Evolutionary conservation across 1,139 yeast species (phyloP), one percentile per base, ranked within the genome.

Genomic region (Zhuliangozyma parablackwelliae): DNA sequence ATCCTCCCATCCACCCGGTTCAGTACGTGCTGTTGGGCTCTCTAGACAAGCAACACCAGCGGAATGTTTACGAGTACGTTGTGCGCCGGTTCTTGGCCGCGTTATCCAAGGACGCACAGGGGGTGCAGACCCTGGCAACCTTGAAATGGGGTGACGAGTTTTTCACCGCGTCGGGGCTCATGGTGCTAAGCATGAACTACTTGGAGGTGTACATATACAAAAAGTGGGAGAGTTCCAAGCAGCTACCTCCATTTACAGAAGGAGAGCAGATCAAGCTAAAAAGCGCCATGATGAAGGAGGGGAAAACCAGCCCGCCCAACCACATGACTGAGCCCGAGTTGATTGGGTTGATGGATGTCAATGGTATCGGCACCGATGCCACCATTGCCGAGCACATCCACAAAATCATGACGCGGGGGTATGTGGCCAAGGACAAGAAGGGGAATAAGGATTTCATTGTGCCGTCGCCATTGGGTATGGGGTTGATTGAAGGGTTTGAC

Each of bases 351-450:
- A 94, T 94, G 99, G 98, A 94, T 63, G 87, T 80, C 6, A 94
- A 94, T 60, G 97, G 97, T 0, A 94, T 94, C 34, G 99, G 99
- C 1, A 94, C 99, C 0, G 99, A 94, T 65, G 98, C 99, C 1
- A 94, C 99, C 0, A 94, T 94, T 63, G 98, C 98, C 0, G 98
- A 92, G 31, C 99, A 94, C 58, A 92, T 94, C 28, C 90, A 85
- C 42, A 90, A 86, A 53, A 80, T 94, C 32, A 63, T 75, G 21
- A 57, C 59, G 9, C 63, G 98, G 38, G 78, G 80, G 26, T 94
- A 90, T 52, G 78, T 86, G 3, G 62, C 63, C 11, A 81, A 82
- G 47, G 64, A 38, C 48, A 68, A 59, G 45, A 56, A 60, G 24
- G 51, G 66, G 37, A 43, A 50, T 30, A 57, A 47, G 53, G 47